A percentile compares a stretch with the other conserved stretches of the same genome.
Conservation (phyloP, 1,284 basidiomycete species). For the Xanthoconium separans region DNA sequence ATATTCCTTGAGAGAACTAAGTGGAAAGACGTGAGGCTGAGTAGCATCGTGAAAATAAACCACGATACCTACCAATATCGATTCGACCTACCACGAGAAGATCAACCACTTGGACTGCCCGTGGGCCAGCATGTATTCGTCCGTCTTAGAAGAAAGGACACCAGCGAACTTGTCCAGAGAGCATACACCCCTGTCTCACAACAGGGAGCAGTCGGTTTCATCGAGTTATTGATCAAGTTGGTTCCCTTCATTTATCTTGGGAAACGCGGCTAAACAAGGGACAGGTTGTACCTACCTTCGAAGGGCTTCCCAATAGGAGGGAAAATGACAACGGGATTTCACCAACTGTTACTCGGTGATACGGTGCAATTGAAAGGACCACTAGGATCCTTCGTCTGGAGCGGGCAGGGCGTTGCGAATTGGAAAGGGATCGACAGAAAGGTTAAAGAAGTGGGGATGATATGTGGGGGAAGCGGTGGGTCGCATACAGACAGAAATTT, state of each 20-base stretch:
- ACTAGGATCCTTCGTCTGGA: slow-evolving; percentile 58
- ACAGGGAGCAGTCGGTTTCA: slow-evolving; percentile 42
- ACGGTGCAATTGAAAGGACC: slow-evolving; percentile 65
- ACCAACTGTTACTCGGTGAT: slow-evolving; percentile 50
- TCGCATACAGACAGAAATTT: background rate
- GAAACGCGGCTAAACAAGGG: background rate
- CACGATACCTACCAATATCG: slow-evolving; percentile 55
- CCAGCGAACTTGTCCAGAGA: slow-evolving; percentile 52
- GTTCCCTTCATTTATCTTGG: slow-evolving; percentile 1
- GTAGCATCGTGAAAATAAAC: slow-evolving; percentile 40
- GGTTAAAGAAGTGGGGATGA: slow-evolving; percentile 51
- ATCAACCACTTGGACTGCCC: slow-evolving; percentile 57
- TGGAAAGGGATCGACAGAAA: slow-evolving; percentile 40
- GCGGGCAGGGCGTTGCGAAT: slow-evolving; percentile 37
- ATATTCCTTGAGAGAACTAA: slow-evolving; percentile 49
- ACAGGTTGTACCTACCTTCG: slow-evolving; percentile 47
- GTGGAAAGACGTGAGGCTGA: slow-evolving; percentile 53
- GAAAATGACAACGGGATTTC: slow-evolving; percentile 56
- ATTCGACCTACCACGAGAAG: slow-evolving; percentile 46
- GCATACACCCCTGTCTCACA: slow-evolving; percentile 64
- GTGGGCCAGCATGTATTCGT: slow-evolving; percentile 65
- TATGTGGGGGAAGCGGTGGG: slow-evolving; percentile 58
- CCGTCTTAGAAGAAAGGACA: slow-evolving; percentile 42
- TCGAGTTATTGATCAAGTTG: slow-evolving; percentile 60
- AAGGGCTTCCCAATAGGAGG: slow-evolving; percentile 46